Base-by-base conservation (phyloP, 495 filamentous ascomycete species). In the Barbatosphaeria neglecta region DNA sequence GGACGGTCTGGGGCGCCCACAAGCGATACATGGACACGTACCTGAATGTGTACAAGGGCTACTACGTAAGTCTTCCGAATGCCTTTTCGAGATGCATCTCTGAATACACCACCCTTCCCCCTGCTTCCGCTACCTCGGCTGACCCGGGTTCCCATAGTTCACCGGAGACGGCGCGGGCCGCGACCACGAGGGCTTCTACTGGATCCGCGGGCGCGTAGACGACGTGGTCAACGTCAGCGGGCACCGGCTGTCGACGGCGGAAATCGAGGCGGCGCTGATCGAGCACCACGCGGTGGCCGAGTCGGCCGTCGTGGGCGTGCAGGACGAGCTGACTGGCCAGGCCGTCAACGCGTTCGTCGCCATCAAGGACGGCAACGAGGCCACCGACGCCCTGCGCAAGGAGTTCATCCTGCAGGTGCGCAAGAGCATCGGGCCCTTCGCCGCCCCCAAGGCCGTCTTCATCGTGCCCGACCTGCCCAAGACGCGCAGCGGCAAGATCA, bases 1-100 rank as follows among this genome's bases (percentile, higher is more conserved):
- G 92, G 49, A 99, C 92, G 37, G 90, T 99, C 50, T 99, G 88
- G 87, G 93, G 88, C 51, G 87, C 90, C 16, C 92, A 98, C 74
- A 90, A 90, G 79, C 77, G 92, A 51, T 98, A 95, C 66, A 93
- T 96, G 89, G 92, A 97, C 45, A 96, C 93, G 20, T 98, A 98
- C 68, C 68, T 98, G 52, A 93, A 93, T 60, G 90, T 95, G 2
- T 98, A 98, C 75, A 89, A 89, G 73, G 93, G 92, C 31, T 94
- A 90, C 73, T 98, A 98, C 68, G 88, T 95, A 68, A 75, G 86
- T 75, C 5, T 37, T 22, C 7, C 22, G 17, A n/a, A n/a, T n/a
- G n/a, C n/a, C n/a, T n/a, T n/a, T n/a, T n/a, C n/a, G n/a, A n/a
- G n/a, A 24, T n/a, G 4, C 17, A 19, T 15, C 10, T 33, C 15